Percentiles rank a stretch among this genome's conserved stretches.
These are phyloP conservation scores for Purshia tridentata DNA, from an alignment of 306 rosid species.

Conservation along the genomic window DNA sequence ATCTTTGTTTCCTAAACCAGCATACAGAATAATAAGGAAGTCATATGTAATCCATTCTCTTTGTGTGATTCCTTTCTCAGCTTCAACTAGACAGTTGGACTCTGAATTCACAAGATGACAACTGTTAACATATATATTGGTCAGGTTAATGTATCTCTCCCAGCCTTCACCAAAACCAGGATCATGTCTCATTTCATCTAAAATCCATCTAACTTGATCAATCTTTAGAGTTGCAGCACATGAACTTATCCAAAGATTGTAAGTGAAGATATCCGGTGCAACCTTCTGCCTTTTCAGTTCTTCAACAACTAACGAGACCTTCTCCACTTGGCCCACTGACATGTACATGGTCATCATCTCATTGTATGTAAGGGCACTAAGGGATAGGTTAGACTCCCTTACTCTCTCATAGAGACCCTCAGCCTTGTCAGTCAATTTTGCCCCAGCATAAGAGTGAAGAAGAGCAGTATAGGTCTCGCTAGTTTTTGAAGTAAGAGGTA, in stretches of 20 bases:
- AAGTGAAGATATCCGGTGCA: slow-evolving; percentile 77
- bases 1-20: slow-evolving; percentile 70
- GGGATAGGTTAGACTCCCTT: slow-evolving; percentile 50
- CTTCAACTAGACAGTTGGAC: slow-evolving; percentile 57
- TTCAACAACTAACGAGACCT: slow-evolving; percentile 64
- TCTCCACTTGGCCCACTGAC: slow-evolving; percentile 84
- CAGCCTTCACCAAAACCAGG: slow-evolving; percentile 60
- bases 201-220: slow-evolving; percentile 56
- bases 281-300: slow-evolving; percentile 63
- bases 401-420: slow-evolving; percentile 69
- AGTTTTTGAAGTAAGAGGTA: slow-evolving; percentile 60
- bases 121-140: slow-evolving; percentile 49
- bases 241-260: slow-evolving; percentile 90
- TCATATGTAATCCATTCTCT: slow-evolving; percentile 91
- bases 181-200: slow-evolving; percentile 62
- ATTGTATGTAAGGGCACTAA: slow-evolving; percentile 69
- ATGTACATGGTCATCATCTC: slow-evolving; percentile 95
- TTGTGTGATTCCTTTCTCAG: slow-evolving; percentile 64
- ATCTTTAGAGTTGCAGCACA: slow-evolving; percentile 68
- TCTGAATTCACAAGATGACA: slow-evolving; percentile 54
- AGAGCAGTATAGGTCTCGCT: slow-evolving; percentile 82
- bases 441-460: slow-evolving; percentile 79
- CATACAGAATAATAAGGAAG: slow-evolving; percentile 80
- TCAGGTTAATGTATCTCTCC: slow-evolving; percentile 64
- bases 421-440: slow-evolving; percentile 73